Percentiles rank a stretch among this genome's conserved stretches.
Conservation (phyloP, 345 rosid genomes). For the Mallotus nudiflorus region DNA sequence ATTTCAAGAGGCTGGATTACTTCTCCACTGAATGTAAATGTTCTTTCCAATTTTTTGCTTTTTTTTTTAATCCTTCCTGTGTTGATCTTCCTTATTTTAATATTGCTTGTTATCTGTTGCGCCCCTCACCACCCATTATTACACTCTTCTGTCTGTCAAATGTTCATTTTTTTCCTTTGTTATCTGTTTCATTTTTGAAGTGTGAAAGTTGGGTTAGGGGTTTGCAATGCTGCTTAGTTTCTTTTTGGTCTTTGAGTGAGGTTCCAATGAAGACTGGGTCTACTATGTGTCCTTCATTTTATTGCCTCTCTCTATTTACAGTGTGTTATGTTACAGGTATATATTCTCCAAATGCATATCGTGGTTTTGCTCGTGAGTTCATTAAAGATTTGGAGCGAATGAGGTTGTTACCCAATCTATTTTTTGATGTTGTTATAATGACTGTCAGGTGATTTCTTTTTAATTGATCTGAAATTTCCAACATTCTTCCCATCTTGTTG, state of each 20-base stretch:
- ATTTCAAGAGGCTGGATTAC: slow-evolving; percentile 94
- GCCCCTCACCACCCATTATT: not conserved
- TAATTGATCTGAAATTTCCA: not conserved
- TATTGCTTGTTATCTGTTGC: not conserved
- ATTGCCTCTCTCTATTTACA: not conserved
- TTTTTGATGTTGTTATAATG: not conserved
- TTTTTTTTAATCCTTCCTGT: not conserved
- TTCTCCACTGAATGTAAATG: slow-evolving; percentile 98
- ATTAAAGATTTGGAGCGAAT: slow-evolving; percentile 93
- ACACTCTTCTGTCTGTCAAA: not conserved
- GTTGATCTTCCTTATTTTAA: not conserved
- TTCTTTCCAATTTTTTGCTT: slow-evolving; percentile 10
- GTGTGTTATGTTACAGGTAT: slow-evolving; percentile 51
- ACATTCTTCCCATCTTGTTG: not conserved
- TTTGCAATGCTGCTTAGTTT: not conserved
- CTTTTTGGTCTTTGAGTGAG: not conserved
- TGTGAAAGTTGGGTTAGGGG: not conserved
- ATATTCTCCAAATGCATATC: slow-evolving; percentile 94
- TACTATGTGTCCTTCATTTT: not conserved
- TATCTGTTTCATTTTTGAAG: not conserved
- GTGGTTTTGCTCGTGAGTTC: slow-evolving; percentile 97
- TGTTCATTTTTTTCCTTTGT: not conserved
- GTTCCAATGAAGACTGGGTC: not conserved
- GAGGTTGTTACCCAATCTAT: slow-evolving; percentile 41
- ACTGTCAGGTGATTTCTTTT: not conserved